Conservation (phyloP, 108 stramenopile genomes). For the Cyclotella choctawhatcheeana region DNA sequence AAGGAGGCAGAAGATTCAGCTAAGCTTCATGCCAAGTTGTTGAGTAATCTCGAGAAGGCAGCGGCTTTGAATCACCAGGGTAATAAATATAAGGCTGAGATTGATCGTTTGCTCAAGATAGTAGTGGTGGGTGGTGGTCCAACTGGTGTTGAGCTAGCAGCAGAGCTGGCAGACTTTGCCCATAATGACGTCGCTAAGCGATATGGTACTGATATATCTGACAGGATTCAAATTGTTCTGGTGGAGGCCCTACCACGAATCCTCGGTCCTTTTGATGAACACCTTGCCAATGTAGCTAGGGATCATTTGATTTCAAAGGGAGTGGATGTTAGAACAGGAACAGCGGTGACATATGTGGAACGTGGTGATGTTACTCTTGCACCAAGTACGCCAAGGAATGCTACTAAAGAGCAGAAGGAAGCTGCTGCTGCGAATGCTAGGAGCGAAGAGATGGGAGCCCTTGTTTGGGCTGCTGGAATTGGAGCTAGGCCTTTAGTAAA, state of each 20-base stretch:
- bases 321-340: slow-evolving; percentile 34
- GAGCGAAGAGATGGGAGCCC: slow-evolving; percentile 43
- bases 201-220: slow-evolving; percentile 62
- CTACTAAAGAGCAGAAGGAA: slow-evolving; percentile 21
- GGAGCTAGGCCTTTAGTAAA: slow-evolving; percentile 40
- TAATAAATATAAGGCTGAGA: slow-evolving; percentile 37
- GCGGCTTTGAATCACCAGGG: slow-evolving; percentile 35
- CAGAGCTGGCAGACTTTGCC: slow-evolving; percentile 80
- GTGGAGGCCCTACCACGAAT: slow-evolving; percentile 69
- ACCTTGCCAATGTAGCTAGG: slow-evolving; percentile 53
- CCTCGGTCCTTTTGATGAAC: slow-evolving; percentile 66
- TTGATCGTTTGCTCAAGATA: slow-evolving; percentile 68
- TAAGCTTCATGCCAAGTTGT: slow-evolving; percentile 59
- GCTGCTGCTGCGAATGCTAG: slow-evolving; percentile 2
- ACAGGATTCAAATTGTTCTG: slow-evolving; percentile 57
- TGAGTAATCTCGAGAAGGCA: slow-evolving; percentile 80
- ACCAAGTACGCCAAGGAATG: slow-evolving; percentile 29
- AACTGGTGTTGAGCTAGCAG: slow-evolving; percentile 71
- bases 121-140: slow-evolving; percentile 85
- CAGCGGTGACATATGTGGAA: slow-evolving; percentile 34
- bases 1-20: slow-evolving; percentile 80
- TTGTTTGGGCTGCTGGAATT: slow-evolving; percentile 65
- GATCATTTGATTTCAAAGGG: slow-evolving; percentile 25
- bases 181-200: slow-evolving; percentile 59
- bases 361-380: slow-evolving; percentile 16